Evolutionary conservation across 805 yeast genomes (phyloP).

Genomic region (Monosporozyma servazzii): DNA sequence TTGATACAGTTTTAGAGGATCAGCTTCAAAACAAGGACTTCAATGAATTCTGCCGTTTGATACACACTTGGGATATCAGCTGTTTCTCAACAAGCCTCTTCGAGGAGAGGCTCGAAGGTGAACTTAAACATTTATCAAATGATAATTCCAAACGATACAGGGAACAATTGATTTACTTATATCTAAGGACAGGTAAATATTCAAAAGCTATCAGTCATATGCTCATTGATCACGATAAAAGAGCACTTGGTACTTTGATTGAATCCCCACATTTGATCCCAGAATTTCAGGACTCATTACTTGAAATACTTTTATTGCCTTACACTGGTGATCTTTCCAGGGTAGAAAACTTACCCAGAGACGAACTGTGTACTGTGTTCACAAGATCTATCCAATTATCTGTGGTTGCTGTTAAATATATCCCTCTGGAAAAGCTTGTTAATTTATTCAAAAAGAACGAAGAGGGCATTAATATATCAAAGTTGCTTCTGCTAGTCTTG

Average conservation of each 20-base stretch:
- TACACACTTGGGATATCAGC: conserved; percentile 49
- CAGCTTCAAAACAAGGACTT: conserved; percentile 34
- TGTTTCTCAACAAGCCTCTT: conserved; percentile 42
- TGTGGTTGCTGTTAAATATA: conserved; percentile 56
- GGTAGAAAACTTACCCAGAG: conserved; percentile 33
- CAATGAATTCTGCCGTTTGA: conserved; percentile 33
- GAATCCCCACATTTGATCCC: conserved; percentile 50
- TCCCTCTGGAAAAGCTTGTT: conserved; percentile 46
- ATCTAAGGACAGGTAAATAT: conserved; percentile 49
- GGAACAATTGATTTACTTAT: conserved; percentile 41
- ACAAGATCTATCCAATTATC: conserved; percentile 42
- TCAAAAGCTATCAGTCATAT: conserved; percentile 57
- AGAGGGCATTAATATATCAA: conserved; percentile 25
- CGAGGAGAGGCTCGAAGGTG: conserved; percentile 38
- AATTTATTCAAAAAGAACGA: conserved; percentile 34
- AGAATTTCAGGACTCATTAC: conserved; percentile 39
- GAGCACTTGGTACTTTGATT: conserved; percentile 49
- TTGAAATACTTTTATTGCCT: conserved; percentile 40
- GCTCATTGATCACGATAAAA: conserved; percentile 43
- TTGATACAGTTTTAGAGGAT: conserved; percentile 38
- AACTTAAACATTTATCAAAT: conserved; percentile 24
- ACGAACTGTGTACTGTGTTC: conserved; percentile 20
- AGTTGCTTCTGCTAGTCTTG: conserved; percentile 56
- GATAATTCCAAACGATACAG: conserved; percentile 29
- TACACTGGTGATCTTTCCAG: conserved; percentile 30